Evolutionary conservation across 1,284 basidiomycete genomes (phyloP).

Genomic region (Rhodotorula sp.): DNA sequence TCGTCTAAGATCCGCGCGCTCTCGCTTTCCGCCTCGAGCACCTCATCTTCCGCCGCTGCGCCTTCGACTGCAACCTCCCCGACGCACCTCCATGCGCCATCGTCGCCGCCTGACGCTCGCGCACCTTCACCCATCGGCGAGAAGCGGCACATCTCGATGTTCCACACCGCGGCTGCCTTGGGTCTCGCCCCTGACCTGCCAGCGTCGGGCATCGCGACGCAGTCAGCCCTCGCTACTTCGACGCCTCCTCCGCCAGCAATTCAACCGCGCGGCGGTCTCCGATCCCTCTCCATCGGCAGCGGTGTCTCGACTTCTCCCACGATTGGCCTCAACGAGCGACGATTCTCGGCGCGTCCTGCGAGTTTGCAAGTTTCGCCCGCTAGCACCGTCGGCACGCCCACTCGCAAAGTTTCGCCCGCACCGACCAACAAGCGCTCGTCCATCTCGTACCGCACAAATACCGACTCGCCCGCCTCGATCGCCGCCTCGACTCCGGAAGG

Average conservation of each 20-base stretch:
- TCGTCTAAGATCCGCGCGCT: conserved; percentile 28
- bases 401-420: conserved; percentile 7
- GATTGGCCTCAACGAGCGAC: conserved; percentile 9
- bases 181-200: conserved; percentile 12
- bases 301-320: conserved; percentile 4
- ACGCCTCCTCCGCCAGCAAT: too few species aligned
- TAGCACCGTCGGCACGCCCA: conserved; percentile 1
- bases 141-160: conserved; percentile 32
- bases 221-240: neutral
- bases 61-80: conserved; percentile 8
- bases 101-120: conserved; percentile 22
- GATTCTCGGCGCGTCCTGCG: conserved; percentile 10
- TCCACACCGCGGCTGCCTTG: conserved; percentile 34
- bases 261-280: conserved; percentile 23
- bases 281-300: conserved; percentile 38
- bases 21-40: conserved; percentile 32
- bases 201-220: neutral
- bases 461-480: neutral
- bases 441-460: conserved; percentile 33
- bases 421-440: conserved; percentile 31
- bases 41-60: conserved; percentile 10
- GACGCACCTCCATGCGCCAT: neutral
- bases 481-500: conserved; percentile 3
- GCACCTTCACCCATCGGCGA: conserved; percentile 23
- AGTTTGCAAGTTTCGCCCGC: neutral